These are phyloP conservation scores for Apiotrichum brassicae DNA, from an alignment of 1,284 basidiomycete genomes.

Conservation along the genomic window DNA sequence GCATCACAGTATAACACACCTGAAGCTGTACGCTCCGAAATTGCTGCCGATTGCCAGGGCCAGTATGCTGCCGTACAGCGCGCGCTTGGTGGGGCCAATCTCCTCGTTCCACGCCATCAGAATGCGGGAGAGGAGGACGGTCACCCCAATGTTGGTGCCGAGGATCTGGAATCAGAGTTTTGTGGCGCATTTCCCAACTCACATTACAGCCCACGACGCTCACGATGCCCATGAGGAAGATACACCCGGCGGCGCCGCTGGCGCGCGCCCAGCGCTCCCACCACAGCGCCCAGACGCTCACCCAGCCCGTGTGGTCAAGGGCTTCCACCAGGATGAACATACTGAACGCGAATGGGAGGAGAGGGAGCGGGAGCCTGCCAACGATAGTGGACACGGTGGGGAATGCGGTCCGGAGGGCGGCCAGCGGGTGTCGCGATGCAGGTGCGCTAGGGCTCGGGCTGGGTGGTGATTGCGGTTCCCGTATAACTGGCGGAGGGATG, in stretches of 20 bases:
- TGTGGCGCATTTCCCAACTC: slow-evolving; percentile 25
- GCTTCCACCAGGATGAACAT: slow-evolving; percentile 93
- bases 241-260: slow-evolving; percentile 47
- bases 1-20: slow-evolving; percentile 46
- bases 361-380: slow-evolving; percentile 49
- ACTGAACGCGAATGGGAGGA: slow-evolving; percentile 87
- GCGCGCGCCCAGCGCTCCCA: slow-evolving; percentile 52
- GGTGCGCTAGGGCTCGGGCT: background rate
- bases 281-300: slow-evolving; percentile 75
- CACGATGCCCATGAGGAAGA: slow-evolving; percentile 52
- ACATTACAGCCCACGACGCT: slow-evolving; percentile 75
- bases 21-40: slow-evolving; percentile 85
- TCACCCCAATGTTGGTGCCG: slow-evolving; percentile 93
- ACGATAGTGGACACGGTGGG: slow-evolving; percentile 69
- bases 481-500: background rate
- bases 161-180: slow-evolving; percentile 51
- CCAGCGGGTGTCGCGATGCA: slow-evolving; percentile 14
- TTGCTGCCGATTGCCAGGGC: slow-evolving; percentile 77
- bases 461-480: slow-evolving; percentile 25
- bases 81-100: slow-evolving; percentile 31
- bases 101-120: slow-evolving; percentile 38
- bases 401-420: slow-evolving; percentile 48
- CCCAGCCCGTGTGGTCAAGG: slow-evolving; percentile 81
- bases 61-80: slow-evolving; percentile 48
- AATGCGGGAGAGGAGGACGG: slow-evolving; percentile 65